Evolutionary conservation across 306 rosid species (phyloP).

Genomic region (Vachellia pachyceras): DNA sequence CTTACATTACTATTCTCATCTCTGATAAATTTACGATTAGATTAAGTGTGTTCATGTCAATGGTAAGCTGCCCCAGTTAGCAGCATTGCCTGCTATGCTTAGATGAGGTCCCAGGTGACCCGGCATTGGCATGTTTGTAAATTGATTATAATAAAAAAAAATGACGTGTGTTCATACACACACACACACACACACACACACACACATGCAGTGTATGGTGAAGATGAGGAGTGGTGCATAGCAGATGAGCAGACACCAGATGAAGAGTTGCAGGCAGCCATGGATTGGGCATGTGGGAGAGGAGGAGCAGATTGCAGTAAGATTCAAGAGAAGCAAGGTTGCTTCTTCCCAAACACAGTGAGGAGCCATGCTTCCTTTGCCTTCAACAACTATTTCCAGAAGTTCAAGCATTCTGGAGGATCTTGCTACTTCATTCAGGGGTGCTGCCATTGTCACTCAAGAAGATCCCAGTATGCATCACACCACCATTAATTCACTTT

Average conservation of each 20-base stretch:
- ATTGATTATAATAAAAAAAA: no score
- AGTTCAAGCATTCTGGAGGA: slow-evolving; percentile 65
- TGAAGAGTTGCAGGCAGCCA: slow-evolving; percentile 65
- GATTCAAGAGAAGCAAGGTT: slow-evolving; percentile 64
- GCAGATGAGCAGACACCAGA: slow-evolving; percentile 80
- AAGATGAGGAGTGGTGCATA: slow-evolving; percentile 78
- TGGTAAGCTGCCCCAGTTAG: background rate
- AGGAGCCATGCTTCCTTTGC: slow-evolving; percentile 83
- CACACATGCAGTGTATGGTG: slow-evolving; percentile 50
- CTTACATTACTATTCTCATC: background rate
- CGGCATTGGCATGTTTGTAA: background rate
- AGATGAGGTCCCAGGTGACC: background rate
- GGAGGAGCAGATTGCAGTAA: slow-evolving; percentile 82
- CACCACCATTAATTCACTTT: background rate
- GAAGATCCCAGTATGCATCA: slow-evolving; percentile 77
- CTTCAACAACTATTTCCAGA: slow-evolving; percentile 76
- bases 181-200: no score
- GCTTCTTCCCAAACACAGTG: slow-evolving; percentile 71
- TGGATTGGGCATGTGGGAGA: slow-evolving; percentile 84
- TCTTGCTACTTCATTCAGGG: slow-evolving; percentile 78
- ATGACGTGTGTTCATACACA: background rate
- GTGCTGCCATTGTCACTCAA: slow-evolving; percentile 74
- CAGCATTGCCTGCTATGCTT: no score
- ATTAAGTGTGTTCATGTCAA: background rate
- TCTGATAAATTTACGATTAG: background rate